Base-by-base conservation (phyloP, 179 eudicot species). In the Spergularia azorica region DNA sequence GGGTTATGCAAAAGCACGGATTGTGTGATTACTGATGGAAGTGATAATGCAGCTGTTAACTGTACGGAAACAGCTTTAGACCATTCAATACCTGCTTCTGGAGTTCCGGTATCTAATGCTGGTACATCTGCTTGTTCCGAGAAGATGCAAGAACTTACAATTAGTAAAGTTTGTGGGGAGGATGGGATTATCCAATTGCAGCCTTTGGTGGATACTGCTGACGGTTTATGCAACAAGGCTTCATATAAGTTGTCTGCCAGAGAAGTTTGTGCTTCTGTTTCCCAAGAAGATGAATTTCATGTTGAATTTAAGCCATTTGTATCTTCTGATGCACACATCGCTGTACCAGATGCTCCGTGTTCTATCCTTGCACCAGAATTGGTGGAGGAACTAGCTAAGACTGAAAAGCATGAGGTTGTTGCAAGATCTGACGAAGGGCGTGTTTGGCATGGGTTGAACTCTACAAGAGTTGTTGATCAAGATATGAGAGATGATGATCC, bases 81-180 rank as follows among this genome's bases (percentile, higher is more conserved):
- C 64, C 69, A 66, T 74, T 77, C 71, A 38, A 55, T 21, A 62
- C 81, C 86, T 52, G 6, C 9, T 26, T 26, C 32, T 26, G 32
- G 32, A 43, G 39, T 48, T 69, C 80, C 70, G 69, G 75, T 59
- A 61, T 76, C 89, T 73, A 48, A 56, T 16, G 73, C 77, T 54
- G 17, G 46, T 70, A 63, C 82, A 71, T 77, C 78, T 76, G 83
- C 76, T 78, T 81, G 79, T 82, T 66, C 86, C 26, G 71, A 66
- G 64, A 80, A 80, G 73, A 68, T 54, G 36, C 7, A 51, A 67
- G 74, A 55, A 65, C n/a, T 48, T 54, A 72, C 76, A 64, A 82
- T 71, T 63, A 67, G 72, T 70, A 73, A 70, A 69, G 57, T 60
- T 32, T 51, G 70, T 67, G 36, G 76, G 51, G 77, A 75, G 83